phyloP scores from a whole-genome alignment of 257 asterid species.

The Solanum chiquidenum region DNA sequence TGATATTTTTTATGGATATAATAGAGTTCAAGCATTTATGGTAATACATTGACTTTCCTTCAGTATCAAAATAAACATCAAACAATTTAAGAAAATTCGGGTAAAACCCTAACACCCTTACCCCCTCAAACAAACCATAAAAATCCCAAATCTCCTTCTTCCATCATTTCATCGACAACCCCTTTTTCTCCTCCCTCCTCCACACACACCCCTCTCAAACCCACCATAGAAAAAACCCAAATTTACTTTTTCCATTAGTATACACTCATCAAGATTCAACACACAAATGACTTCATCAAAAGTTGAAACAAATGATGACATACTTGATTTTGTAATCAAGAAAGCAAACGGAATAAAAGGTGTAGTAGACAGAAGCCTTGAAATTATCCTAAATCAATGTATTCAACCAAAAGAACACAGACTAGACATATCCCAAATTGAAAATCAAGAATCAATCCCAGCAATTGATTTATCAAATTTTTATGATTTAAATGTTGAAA shows the following conservation, averaged over 20 bases:
- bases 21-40: too few relatives aligned
- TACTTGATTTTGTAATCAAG: slow-evolving; percentile 23
- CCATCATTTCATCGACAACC: too few relatives aligned
- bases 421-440: slow-evolving; percentile 3
- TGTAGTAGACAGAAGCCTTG: slow-evolving; percentile 20
- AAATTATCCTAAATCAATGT: slow-evolving; percentile 18
- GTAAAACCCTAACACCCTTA: too few relatives aligned
- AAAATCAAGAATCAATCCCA: slow-evolving; percentile 30
- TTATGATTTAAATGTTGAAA: slow-evolving; percentile 16
- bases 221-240: too few relatives aligned
- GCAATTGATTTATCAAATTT: slow-evolving; percentile 29
- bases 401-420: slow-evolving; percentile 26
- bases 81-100: too few relatives aligned
- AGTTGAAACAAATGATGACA: background rate
- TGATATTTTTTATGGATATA: too few relatives aligned
- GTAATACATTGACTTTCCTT: too few relatives aligned
- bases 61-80: too few relatives aligned
- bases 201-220: too few relatives aligned
- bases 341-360: slow-evolving; percentile 40
- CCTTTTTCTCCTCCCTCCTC: too few relatives aligned
- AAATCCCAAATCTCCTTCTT: too few relatives aligned
- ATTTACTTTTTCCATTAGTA: background rate
- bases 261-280: background rate
- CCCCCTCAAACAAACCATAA: too few relatives aligned
- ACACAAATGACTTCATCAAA: background rate